Conservation (phyloP, 225 moss, liverwort and hornwort genomes). For the Asterella californica region DNA sequence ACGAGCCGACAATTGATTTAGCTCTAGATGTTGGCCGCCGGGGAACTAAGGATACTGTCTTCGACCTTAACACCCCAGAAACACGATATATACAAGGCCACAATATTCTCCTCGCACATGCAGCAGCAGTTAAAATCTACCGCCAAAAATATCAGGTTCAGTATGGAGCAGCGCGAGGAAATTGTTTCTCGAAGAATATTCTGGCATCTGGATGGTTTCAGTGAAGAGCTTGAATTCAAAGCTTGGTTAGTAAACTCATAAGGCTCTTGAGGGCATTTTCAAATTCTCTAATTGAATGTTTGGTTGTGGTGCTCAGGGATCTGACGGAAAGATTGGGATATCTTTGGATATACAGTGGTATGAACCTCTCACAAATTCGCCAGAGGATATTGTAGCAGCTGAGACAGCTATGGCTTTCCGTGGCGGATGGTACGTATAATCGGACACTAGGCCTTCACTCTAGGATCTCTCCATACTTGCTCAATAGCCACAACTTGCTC, state of each 20-base stretch:
- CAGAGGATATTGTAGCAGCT: conserved; percentile 55
- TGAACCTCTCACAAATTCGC: conserved; percentile 50
- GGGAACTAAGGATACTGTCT: conserved; percentile 21
- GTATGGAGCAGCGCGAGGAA: neutral
- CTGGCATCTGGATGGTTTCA: neutral
- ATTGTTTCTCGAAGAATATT: no score
- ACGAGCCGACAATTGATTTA: conserved; percentile 54
- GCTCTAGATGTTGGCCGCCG: conserved; percentile 27
- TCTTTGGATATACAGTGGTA: conserved; percentile 52
- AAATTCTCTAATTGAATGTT: neutral
- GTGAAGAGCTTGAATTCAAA: neutral
- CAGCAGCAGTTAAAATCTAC: conserved; percentile 47
- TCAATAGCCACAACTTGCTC: no score
- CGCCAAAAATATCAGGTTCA: conserved; percentile 54
- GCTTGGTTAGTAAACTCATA: neutral
- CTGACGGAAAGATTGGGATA: conserved; percentile 44
- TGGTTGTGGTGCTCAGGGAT: conserved; percentile 24
- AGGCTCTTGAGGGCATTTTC: neutral
- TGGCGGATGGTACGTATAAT: conserved; percentile 22
- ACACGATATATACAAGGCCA: conserved; percentile 35
- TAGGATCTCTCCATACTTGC: no score
- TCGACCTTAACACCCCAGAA: conserved; percentile 48
- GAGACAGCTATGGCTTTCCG: conserved; percentile 46
- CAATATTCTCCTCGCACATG: conserved; percentile 67
- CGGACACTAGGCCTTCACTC: no score